Percentiles rank a stretch among this genome's conserved stretches.
Evolutionary conservation across 108 stramenopile species (phyloP).

Genomic region (Discostella pseudostelligera): DNA sequence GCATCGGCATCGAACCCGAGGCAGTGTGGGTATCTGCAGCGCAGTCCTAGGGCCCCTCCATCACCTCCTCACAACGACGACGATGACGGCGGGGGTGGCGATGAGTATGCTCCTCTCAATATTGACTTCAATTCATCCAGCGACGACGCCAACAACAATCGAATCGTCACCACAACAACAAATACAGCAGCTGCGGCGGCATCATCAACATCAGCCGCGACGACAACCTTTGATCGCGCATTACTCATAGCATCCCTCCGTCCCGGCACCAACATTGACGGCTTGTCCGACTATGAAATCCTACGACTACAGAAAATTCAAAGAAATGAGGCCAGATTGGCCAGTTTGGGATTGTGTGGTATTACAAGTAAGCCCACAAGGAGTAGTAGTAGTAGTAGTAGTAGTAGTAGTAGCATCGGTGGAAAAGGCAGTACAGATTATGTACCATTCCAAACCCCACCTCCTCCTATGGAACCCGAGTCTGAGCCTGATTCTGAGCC

Average conservation of each 20-base stretch:
- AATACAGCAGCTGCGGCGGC: background rate
- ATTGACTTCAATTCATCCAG: too few species aligned
- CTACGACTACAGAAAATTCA: constrained; percentile 6
- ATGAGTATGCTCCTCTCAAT: too few species aligned
- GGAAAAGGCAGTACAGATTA: background rate
- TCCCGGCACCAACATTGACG: background rate
- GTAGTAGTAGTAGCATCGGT: background rate
- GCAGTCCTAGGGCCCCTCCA: too few species aligned
- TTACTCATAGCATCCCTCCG: background rate
- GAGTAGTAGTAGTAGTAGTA: background rate
- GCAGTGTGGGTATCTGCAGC: too few species aligned
- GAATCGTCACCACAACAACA: too few species aligned
- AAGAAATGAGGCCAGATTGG: constrained; percentile 4
- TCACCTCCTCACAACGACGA: too few species aligned
- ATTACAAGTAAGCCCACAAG: background rate
- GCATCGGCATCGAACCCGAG: too few species aligned
- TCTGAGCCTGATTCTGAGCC: too few species aligned
- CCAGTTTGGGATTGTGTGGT: constrained; percentile 8
- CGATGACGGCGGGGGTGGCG: too few species aligned
- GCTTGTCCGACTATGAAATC: constrained; percentile 8
- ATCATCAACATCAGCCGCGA: background rate
- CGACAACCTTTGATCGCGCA: background rate
- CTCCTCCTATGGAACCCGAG: too few species aligned
- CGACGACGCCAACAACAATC: too few species aligned
- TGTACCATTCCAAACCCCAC: background rate